Base-by-base conservation (phyloP, 345 rosid species). In the Melastoma malabathricum region DNA sequence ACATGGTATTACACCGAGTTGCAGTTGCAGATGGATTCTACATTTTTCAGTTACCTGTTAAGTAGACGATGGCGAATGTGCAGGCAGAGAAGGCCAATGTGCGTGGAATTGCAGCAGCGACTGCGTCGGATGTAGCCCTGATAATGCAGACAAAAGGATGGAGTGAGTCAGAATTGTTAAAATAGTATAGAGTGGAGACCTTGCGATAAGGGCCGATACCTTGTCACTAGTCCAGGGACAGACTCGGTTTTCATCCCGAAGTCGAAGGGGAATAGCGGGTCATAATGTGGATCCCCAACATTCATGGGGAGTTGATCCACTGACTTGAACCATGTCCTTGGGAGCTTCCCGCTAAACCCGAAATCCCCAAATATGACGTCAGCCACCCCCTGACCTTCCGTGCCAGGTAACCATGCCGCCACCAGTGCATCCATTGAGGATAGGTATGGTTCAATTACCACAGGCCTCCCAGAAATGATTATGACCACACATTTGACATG, bases 381-480 rank as follows among this genome's bases (percentile, higher is more conserved):
- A 29, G 87, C 71, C 46, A 92, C 71, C 17, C 96, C 98, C 63
- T 77, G 82, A 45, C 98, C 98, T 82, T 92, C 98, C 3, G 81
- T 82, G 67, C 98, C 96, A 0, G 95, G 98, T 57, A 92, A 76
- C 95, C 95, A 87, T 2, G 95, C 96, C 44, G 93, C 95, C 49
- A 87, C 84, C 54, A 87, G 64, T 7, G 93, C 94, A 55, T 79
- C 87, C 4, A 92, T 71, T 0, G 69, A 59, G 49, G 76, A 71
- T 51, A 82, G 23, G 34, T 84, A 79, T 22, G 93, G 98, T 51
- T 84, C 87, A 31, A 92, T 77, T 46, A 87, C 79, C 13, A 92
- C 53, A 23, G 98, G 96, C 56, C 95, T 75, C n/a, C 98, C 98
- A 6, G 95, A 82, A 53, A 92, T 56, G 12, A 92, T 25, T 18